Evolutionary conservation across 306 rosid genomes (phyloP), one percentile per base, ranked within the genome.

Genomic region (Mucuna pruriens): DNA sequence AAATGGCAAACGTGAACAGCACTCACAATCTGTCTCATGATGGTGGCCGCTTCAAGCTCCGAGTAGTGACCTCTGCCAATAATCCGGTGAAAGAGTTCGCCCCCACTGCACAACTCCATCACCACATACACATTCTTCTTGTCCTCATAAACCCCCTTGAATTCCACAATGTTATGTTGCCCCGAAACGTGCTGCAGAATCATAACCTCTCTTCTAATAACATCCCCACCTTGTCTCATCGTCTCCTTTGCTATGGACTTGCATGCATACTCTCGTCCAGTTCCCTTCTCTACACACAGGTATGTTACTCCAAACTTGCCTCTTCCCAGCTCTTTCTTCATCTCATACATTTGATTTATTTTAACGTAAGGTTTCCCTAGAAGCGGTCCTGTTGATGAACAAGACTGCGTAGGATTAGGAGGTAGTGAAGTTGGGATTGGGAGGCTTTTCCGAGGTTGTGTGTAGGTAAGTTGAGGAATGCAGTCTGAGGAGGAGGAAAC

Each of bases 71-170:
- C 89, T 52, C 76, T 90, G 17, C 77, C 79, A 4, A 80, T 64
- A 3, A 91, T 91, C 34, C 90, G 88, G 64, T 90, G 89, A 6
- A 91, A 93, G 16, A 93, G 94, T 77, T 91, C 97, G 1, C 97
- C 97, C 0, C 97, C 97, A 0, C 85, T 36, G 54, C 97, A 91
- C 39, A 93, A 55, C 78, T 93, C 97, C 97, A 91, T 93, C 1
- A 91, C 87, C 48, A 93, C 65, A 75, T 90, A 78, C 84, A 91
- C 71, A 46, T 85, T 80, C 15, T 88, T 63, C 45, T 16, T 42
- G 77, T 93, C 97, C 87, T 93, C 97, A 16, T 86, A 91, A 1
- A 93, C 97, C 0, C 90, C 94, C 45, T 44, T 83, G 73, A 93
- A 88, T 42, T 93, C 94, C 48, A 88, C 97, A 0, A 93, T 86